These are phyloP conservation scores for Lecanicillium sp. DNA, from an alignment of 2,329 filamentous ascomycete genomes.

Conservation along the genomic window DNA sequence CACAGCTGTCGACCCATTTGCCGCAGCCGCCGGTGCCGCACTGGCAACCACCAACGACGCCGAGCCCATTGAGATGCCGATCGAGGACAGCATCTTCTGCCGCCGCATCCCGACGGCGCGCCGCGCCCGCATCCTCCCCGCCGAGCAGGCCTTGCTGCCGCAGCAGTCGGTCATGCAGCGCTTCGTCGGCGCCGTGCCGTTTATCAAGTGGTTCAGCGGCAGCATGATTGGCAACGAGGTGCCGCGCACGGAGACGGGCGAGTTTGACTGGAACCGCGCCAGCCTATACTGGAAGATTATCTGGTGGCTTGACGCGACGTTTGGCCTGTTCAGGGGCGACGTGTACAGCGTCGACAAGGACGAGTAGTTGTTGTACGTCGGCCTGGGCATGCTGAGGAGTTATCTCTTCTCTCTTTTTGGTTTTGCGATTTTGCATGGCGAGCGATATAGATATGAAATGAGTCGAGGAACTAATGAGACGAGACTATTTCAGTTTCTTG, in stretches of 20 bases:
- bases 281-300: slow-evolving; percentile 62
- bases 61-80: slow-evolving; percentile 21
- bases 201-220: slow-evolving; percentile 64
- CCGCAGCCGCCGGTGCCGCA: slow-evolving; percentile 10
- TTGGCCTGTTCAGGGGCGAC: slow-evolving; percentile 51
- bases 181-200: slow-evolving; percentile 56
- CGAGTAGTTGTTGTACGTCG: slow-evolving; percentile 33
- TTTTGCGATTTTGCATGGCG: too few species aligned
- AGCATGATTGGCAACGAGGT: slow-evolving; percentile 70
- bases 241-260: slow-evolving; percentile 63
- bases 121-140: slow-evolving; percentile 56
- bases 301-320: slow-evolving; percentile 53
- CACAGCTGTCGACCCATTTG: slow-evolving; percentile 31
- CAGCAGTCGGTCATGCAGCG: slow-evolving; percentile 59
- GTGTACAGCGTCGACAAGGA: slow-evolving; percentile 52
- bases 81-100: slow-evolving; percentile 40
- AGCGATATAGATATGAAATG: not conserved
- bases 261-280: slow-evolving; percentile 67
- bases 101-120: slow-evolving; percentile 60
- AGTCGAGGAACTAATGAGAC: not conserved
- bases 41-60: slow-evolving; percentile 9
- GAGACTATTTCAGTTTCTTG: not conserved
- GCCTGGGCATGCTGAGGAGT: too few species aligned
- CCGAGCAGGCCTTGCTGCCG: slow-evolving; percentile 63
- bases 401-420: too few species aligned